Conservation (phyloP, 106 monocot genomes). For the Xerophyta viscosa region DNA sequence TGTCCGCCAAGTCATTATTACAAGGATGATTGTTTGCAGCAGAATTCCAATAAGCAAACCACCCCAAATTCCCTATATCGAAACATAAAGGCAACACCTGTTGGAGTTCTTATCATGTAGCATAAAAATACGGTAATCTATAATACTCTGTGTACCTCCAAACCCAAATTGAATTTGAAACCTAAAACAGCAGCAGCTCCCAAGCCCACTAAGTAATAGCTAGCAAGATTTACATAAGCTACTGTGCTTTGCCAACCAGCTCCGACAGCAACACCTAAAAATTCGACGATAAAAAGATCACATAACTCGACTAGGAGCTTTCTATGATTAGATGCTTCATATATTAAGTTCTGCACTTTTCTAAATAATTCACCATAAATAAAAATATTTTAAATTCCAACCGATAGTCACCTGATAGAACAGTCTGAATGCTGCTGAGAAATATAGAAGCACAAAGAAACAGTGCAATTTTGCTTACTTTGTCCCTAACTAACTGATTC, state of each 20-base stretch:
- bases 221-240: slow-evolving; percentile 23
- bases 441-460: slow-evolving; percentile 15
- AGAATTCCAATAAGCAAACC: slow-evolving; percentile 23
- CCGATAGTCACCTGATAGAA: slow-evolving; percentile 17
- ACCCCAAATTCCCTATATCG: slow-evolving; percentile 23
- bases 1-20: slow-evolving; percentile 18
- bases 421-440: slow-evolving; percentile 22
- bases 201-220: slow-evolving; percentile 26
- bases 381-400: too few relatives aligned
- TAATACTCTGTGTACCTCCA: slow-evolving; percentile 11
- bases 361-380: too few relatives aligned
- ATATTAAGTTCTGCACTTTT: too few relatives aligned
- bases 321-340: too few relatives aligned
- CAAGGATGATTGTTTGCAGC: slow-evolving; percentile 28
- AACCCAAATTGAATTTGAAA: slow-evolving; percentile 17
- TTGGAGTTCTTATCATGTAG: too few relatives aligned
- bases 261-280: slow-evolving; percentile 29
- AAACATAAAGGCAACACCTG: too few relatives aligned
- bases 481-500: slow-evolving; percentile 7
- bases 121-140: too few relatives aligned
- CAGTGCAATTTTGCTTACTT: slow-evolving; percentile 6
- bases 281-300: neutral
- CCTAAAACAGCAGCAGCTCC: slow-evolving; percentile 9
- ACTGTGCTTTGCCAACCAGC: slow-evolving; percentile 32
- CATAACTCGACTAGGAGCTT: too few relatives aligned